Base-by-base conservation (phyloP, 441 rosid genomes). In the Pelargonium cotyledonis region DNA sequence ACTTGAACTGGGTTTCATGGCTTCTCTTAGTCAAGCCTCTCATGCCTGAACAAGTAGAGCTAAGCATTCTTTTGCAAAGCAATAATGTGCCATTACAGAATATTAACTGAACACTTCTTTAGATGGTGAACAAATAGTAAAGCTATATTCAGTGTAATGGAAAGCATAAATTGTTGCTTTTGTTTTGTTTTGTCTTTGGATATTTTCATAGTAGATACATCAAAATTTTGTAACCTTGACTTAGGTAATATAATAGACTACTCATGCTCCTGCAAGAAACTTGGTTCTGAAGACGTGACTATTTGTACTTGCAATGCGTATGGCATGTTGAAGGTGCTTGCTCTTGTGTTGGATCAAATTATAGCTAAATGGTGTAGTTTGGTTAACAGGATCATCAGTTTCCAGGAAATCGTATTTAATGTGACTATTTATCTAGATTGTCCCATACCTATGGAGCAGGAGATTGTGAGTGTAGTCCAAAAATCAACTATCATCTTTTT, bases 311-410 rank as follows among this genome's bases (percentile, higher is more conserved):
- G 64, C 64, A 21, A 60, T 31, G 64, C 64, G 12, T 60, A 23
- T 60, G 64, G n/a, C 21, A 60, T n/a, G 60, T 53, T 60, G 35
- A 23, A 23, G 63, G 35, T 23, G 29, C 38, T 10, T 26, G 64
- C 64, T 60, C 29, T 58, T 19, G 21, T 19, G 9, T 23, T 57
- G 26, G 29, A 57, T 23, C 11, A 57, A 57, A 57, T 23, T n/a
- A 12, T 12, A 10, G n/a, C 51, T 46, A 46, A 46, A 46, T 18
- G 21, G 11, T 58, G 31, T 19, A 31, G 29, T 58, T 58, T 58
- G 35, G 63, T 58, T 26, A 58, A 40, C 31, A 58, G 63, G 31
- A 58, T 58, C 26, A 58, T 58, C 35, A 21, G 35, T 58, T 58
- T 19, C 14, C 21, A 58, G 6, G 12, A 58, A 19, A 9, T 8